A percentile compares a stretch with the other conserved stretches of the same genome.
Evolutionary conservation across 1,139 yeast species (phyloP).

Genomic region (Casaregolazyma suthepensis): DNA sequence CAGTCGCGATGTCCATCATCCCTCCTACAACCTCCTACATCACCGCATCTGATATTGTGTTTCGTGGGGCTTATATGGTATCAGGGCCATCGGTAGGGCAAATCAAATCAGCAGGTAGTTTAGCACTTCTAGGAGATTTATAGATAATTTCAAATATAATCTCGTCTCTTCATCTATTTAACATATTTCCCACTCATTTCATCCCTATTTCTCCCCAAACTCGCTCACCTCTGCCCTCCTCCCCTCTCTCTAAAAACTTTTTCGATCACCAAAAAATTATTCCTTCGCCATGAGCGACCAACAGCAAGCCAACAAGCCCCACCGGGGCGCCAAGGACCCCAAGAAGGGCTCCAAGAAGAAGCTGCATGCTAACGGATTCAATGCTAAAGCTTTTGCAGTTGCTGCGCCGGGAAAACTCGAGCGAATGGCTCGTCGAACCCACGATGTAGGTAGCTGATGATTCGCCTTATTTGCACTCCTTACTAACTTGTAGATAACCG

Average conservation of each 20-base stretch:
- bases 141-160: background rate
- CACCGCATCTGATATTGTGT: background rate
- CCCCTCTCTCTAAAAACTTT: background rate
- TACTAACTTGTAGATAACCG: constrained; percentile 40
- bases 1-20: background rate
- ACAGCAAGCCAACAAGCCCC: constrained; percentile 40
- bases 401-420: constrained; percentile 86
- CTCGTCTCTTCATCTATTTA: background rate
- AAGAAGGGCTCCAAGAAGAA: constrained; percentile 73
- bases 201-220: background rate
- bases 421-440: constrained; percentile 75
- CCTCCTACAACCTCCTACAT: background rate
- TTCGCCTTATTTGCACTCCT: background rate
- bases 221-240: background rate
- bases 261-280: background rate
- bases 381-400: constrained; percentile 93
- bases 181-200: background rate
- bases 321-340: constrained; percentile 42
- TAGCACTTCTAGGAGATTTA: background rate
- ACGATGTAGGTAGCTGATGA: constrained; percentile 47
- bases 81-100: background rate
- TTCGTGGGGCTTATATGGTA: background rate
- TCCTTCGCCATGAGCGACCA: constrained; percentile 10
- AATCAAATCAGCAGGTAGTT: background rate
- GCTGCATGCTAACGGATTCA: constrained; percentile 84